Percentiles rank a stretch among this genome's conserved stretches.
phyloP scores from a whole-genome alignment of 768 basidiomycete species.

The Rhizopogon vinicolor region DNA sequence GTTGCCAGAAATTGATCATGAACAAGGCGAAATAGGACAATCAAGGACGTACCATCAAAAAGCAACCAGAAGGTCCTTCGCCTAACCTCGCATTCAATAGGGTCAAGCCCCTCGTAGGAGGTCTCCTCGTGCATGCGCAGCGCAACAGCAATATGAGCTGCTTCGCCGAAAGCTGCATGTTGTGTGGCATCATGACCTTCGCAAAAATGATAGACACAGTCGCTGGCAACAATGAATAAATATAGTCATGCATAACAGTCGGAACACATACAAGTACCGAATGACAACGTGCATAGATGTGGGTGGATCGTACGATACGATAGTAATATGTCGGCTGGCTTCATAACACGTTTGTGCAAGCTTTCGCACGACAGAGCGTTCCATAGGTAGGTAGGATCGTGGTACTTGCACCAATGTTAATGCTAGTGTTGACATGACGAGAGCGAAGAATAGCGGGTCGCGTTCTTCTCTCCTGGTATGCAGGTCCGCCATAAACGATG shows the following conservation, averaged over 20 bases:
- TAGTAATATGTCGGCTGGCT: conserved; percentile 76
- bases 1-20: conserved; percentile 1
- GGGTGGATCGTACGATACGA: conserved; percentile 80
- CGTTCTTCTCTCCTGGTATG: conserved; percentile 75
- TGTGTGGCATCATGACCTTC: conserved; percentile 85
- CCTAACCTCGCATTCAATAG: conserved; percentile 85
- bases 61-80: conserved; percentile 86
- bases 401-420: conserved; percentile 88
- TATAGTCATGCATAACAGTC: not conserved
- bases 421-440: conserved; percentile 87
- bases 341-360: conserved; percentile 78
- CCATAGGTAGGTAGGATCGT: conserved; percentile 83
- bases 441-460: conserved; percentile 85
- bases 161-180: conserved; percentile 85
- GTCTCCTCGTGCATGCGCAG: conserved; percentile 85
- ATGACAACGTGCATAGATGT: conserved; percentile 83
- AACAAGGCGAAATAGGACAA: conserved; percentile 4
- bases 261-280: conserved; percentile 72
- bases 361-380: conserved; percentile 77
- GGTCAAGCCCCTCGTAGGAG: conserved; percentile 77
- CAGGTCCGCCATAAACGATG: conserved; percentile 89
- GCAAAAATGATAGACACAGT: conserved; percentile 84
- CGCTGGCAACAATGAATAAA: conserved; percentile 37
- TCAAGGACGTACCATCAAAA: conserved; percentile 63
- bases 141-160: conserved; percentile 77